These are phyloP conservation scores for Sporothrix humicola DNA, from an alignment of 2,329 filamentous ascomycete species.

Conservation along the genomic window DNA sequence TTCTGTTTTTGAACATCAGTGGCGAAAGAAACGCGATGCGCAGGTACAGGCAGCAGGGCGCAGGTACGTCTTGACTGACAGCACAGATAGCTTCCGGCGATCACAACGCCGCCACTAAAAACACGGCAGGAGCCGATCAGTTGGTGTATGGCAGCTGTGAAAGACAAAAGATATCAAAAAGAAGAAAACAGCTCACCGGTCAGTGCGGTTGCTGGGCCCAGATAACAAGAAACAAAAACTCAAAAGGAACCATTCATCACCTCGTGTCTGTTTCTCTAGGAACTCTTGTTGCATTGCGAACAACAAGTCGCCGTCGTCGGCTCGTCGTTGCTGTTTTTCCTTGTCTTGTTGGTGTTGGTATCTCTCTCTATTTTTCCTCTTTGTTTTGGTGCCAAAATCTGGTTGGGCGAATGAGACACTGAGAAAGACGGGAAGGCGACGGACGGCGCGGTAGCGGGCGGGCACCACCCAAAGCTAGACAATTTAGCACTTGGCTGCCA, in stretches of 20 bases:
- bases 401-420: conserved; percentile 15
- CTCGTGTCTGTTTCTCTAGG: background rate
- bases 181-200: too few relatives aligned
- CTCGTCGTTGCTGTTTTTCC: too few relatives aligned
- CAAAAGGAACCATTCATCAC: too few relatives aligned
- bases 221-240: too few relatives aligned
- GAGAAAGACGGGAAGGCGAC: background rate
- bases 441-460: background rate
- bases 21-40: background rate
- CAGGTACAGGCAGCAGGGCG: background rate
- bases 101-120: conserved; percentile 10
- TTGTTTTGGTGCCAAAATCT: conserved; percentile 23
- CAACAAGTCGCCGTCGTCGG: background rate
- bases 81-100: background rate
- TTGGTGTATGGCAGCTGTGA: too few relatives aligned
- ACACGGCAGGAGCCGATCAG: conserved; percentile 13
- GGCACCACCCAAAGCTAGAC: background rate
- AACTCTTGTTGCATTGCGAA: background rate
- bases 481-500: too few relatives aligned
- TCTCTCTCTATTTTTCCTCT: background rate
- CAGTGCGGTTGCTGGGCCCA: background rate
- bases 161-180: too few relatives aligned
- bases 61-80: background rate
- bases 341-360: background rate
- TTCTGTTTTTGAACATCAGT: background rate